Percentiles rank a stretch among this genome's conserved stretches.
phyloP scores from a whole-genome alignment of 495 filamentous ascomycete species.

The Trichoderma asperelloides region DNA sequence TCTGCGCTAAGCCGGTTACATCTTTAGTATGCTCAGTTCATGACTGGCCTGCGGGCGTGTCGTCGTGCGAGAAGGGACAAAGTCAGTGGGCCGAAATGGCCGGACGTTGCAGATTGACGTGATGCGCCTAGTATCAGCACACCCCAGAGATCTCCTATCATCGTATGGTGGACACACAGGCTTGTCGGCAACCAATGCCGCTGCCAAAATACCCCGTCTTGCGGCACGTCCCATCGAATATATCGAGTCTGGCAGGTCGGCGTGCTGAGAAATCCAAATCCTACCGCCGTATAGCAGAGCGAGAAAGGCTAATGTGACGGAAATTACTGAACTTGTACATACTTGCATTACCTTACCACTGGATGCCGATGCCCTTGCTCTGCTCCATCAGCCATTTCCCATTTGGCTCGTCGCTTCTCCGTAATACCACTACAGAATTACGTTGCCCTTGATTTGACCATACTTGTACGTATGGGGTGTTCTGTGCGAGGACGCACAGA shows the following conservation, averaged over 20 bases:
- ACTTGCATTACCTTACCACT: not conserved
- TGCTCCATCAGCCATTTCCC: not conserved
- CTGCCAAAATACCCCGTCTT: conserved; percentile 3
- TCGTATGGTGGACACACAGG: conserved; percentile 1
- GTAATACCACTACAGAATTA: not conserved
- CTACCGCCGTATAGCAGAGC: not conserved
- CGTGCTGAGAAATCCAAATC: not conserved
- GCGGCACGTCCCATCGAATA: not conserved
- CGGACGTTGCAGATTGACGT: conserved; percentile 4
- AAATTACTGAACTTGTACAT: not conserved
- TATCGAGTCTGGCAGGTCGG: not conserved
- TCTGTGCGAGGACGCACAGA: conserved; percentile 5
- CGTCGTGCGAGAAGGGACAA: not conserved
- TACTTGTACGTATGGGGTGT: not conserved
- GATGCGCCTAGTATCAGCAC: not conserved
- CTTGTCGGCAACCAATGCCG: conserved; percentile 7
- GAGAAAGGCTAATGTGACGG: not conserved
- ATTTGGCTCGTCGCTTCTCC: not conserved
- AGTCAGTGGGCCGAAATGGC: not conserved
- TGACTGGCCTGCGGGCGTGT: conserved; percentile 3
- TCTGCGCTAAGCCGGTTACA: not conserved
- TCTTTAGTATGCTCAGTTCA: not conserved
- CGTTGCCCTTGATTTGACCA: not conserved
- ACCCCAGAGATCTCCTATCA: conserved; percentile 2
- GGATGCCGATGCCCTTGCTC: not conserved